These are phyloP conservation scores for Plasmodium relictum DNA, from an alignment of 169 alveolate species.

Conservation along the genomic window DNA sequence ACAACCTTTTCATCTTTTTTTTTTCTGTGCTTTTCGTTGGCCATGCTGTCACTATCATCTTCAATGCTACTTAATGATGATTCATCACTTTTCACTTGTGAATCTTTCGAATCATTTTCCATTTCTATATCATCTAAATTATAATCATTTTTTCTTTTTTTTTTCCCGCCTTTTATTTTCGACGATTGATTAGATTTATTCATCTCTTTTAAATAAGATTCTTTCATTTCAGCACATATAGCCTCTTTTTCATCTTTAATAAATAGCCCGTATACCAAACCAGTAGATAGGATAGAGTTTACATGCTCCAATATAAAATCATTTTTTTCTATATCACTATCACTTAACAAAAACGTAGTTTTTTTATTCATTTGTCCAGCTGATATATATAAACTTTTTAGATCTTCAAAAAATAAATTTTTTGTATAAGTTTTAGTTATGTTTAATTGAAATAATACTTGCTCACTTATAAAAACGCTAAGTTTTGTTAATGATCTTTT, in stretches of 20 bases:
- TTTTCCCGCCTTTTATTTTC: conserved; percentile 81
- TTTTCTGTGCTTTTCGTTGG: conserved; percentile 52
- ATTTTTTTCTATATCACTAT: conserved; percentile 94
- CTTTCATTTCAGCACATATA: conserved; percentile 89
- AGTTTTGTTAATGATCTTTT: conserved; percentile 96
- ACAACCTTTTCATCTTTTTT: conserved; percentile 66
- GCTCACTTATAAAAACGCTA: conserved; percentile 93
- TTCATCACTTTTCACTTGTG: conserved; percentile 62
- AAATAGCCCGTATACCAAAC: conserved; percentile 96
- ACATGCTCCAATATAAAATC: conserved; percentile 96
- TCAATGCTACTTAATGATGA: conserved; percentile 76
- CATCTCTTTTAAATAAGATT: conserved; percentile 75
- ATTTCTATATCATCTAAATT: conserved; percentile 14
- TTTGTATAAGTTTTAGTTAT: conserved; percentile 93
- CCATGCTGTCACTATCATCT: conserved; percentile 79
- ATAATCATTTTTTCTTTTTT: conserved; percentile 72
- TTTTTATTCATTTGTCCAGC: conserved; percentile 93
- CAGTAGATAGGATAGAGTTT: conserved; percentile 95
- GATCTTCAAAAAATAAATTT: conserved; percentile 93
- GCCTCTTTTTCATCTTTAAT: conserved; percentile 95
- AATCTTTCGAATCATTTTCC: conserved; percentile 58
- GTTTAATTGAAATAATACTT: conserved; percentile 90
- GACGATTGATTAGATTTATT: conserved; percentile 82
- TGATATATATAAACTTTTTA: conserved; percentile 90
- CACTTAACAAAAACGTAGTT: conserved; percentile 96